A percentile compares a stretch with the other conserved stretches of the same genome.
These are phyloP conservation scores for Solanum virginianum DNA, from an alignment of 257 asterid genomes.

Conservation along the genomic window DNA sequence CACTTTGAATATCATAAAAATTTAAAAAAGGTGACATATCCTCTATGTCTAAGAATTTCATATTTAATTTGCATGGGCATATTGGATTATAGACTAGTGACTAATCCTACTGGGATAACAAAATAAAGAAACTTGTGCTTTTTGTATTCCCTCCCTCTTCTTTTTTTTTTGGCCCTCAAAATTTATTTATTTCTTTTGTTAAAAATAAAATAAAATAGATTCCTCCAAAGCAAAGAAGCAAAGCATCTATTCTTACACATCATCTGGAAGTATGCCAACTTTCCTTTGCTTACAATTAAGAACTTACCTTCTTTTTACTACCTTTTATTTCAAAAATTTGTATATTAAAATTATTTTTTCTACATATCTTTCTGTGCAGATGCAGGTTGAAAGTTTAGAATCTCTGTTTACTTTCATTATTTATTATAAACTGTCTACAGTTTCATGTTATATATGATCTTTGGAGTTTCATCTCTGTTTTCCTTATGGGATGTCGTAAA, in stretches of 20 bases:
- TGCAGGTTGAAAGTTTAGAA: slow-evolving; percentile 41
- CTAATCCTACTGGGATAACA: neutral
- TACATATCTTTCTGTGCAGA: slow-evolving; percentile 20
- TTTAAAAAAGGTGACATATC: neutral
- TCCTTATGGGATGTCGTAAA: neutral
- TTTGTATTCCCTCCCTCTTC: neutral
- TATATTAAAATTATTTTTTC: slow-evolving; percentile 2
- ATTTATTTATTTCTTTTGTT: neutral
- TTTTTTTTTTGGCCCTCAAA: neutral
- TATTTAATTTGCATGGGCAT: neutral
- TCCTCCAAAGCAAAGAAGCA: slow-evolving; percentile 39
- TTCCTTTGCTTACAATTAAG: slow-evolving; percentile 83
- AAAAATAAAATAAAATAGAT: neutral
- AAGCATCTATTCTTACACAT: slow-evolving; percentile 50
- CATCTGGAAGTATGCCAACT: slow-evolving; percentile 41
- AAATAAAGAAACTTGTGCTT: neutral
- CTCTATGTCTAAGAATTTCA: neutral
- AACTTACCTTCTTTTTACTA: slow-evolving; percentile 22
- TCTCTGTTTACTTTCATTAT: slow-evolving; percentile 28
- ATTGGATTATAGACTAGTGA: neutral
- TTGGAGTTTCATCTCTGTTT: neutral
- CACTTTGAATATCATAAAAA: neutral
- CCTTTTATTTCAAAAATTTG: slow-evolving; percentile 7
- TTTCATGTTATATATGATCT: slow-evolving; percentile 8
- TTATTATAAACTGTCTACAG: neutral